phyloP scores from a whole-genome alignment of 2,329 filamentous ascomycete species.

The Neofusicoccum umdonicola region DNA sequence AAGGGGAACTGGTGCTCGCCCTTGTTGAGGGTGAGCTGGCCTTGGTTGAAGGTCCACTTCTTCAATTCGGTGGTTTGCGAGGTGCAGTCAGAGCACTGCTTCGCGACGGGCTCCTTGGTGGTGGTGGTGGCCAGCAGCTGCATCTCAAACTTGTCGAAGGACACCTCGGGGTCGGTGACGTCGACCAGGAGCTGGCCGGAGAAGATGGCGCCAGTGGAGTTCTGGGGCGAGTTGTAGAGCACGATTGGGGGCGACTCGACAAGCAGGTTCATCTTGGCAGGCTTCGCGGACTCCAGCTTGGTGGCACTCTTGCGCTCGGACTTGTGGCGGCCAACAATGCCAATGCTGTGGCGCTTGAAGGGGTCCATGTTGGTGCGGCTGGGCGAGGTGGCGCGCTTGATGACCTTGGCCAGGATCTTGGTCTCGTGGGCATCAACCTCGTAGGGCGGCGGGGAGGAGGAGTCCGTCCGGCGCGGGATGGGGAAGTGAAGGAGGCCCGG shows the following conservation, averaged over 20 bases:
- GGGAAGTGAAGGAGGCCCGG: slow-evolving; percentile 18
- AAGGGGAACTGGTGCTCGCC: slow-evolving; percentile 81
- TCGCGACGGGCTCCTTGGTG: slow-evolving; percentile 78
- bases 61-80: slow-evolving; percentile 71
- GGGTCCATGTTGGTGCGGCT: slow-evolving; percentile 31
- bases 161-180: slow-evolving; percentile 64
- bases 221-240: slow-evolving; percentile 71
- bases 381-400: slow-evolving; percentile 17
- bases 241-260: slow-evolving; percentile 87
- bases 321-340: slow-evolving; percentile 25
- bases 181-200: slow-evolving; percentile 77
- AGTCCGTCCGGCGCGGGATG: slow-evolving; percentile 9
- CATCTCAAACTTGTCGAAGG: slow-evolving; percentile 70
- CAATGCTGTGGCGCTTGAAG: slow-evolving; percentile 37
- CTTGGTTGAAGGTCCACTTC: slow-evolving; percentile 71
- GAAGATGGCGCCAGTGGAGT: slow-evolving; percentile 79
- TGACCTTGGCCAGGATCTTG: slow-evolving; percentile 16
- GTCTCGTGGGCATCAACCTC: not conserved
- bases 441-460: slow-evolving; percentile 16
- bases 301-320: slow-evolving; percentile 34
- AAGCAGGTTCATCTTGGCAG: slow-evolving; percentile 56
- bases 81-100: slow-evolving; percentile 75
- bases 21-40: slow-evolving; percentile 45
- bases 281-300: slow-evolving; percentile 37
- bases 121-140: slow-evolving; percentile 66